Base-by-base conservation (phyloP, 2,329 filamentous ascomycete species). In the Neopestalotiopsis sp. region DNA sequence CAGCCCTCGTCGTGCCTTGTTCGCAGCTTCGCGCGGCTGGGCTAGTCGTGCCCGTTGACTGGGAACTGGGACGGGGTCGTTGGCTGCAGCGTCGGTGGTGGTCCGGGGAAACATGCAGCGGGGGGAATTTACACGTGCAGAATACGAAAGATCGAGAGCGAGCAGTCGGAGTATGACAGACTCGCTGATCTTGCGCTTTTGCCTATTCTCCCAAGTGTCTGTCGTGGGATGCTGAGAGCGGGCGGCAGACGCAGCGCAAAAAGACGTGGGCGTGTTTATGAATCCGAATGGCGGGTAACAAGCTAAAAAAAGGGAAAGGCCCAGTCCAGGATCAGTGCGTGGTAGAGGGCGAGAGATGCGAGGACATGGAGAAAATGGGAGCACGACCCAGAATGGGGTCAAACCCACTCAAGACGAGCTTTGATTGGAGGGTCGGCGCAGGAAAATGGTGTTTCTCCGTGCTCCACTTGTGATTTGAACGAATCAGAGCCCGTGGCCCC, bases 231-330 rank as follows among this genome's bases (percentile, higher is more conserved):
- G 45, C 24, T 42, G 32, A 45, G 38, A 52, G 49, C 63, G 63
- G 57, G 61, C 52, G 66, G 58, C 66, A 28, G 20, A 24, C 38
- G 38, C 56, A 63, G 57, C 65, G 65, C 65, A 68, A 70, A 70
- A 67, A 68, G 38, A 57, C 49, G 62, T 69, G 62, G 42, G 65
- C 63, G 63, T 69, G 63, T 65, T 66, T 69, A 66, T 59, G 65
- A 65, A 58, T 58, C 62, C 56, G 34, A 65, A 64, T 67, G 69
- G 69, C 69, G 69, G 69, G 69, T 69, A 70, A 68, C 69, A 70
- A 60, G 52, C 67, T 68, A 70, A 69, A 69, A 67, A 67, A 67
- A 67, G 65, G 59, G 67, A 65, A 70, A 59, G 28, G 24, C 45
- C 42, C 61, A 59, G 42, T 59, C 65, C 56, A 59, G 65, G 65